Conservation (phyloP, 2,329 filamentous ascomycete species). For the Passalora sequoiae region DNA sequence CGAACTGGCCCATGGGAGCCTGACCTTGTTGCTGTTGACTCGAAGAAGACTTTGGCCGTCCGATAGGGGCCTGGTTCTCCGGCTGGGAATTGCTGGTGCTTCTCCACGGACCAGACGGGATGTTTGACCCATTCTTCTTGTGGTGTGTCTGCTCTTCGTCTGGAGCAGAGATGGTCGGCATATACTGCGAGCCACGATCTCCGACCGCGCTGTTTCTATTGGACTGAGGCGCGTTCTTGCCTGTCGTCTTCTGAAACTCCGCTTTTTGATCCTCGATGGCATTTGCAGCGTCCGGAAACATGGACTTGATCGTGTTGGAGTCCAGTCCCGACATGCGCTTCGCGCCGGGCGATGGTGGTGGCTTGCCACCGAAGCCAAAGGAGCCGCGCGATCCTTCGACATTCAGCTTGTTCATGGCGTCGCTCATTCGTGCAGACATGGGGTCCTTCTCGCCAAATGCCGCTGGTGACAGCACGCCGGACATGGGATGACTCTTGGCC, state of each 20-base stretch:
- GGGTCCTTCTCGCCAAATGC: slow-evolving; percentile 95
- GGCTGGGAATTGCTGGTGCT: slow-evolving; percentile 37
- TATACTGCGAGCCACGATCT: slow-evolving; percentile 63
- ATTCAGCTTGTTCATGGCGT: slow-evolving; percentile 93
- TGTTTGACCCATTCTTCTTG: slow-evolving; percentile 59
- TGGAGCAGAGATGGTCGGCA: slow-evolving; percentile 66
- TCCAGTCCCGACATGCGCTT: slow-evolving; percentile 96
- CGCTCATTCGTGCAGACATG: slow-evolving; percentile 91
- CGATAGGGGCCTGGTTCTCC: slow-evolving; percentile 52
- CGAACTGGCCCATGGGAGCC: slow-evolving; percentile 81
- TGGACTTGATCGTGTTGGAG: slow-evolving; percentile 87
- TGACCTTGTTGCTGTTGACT: slow-evolving; percentile 59
- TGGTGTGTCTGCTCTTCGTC: slow-evolving; percentile 45
- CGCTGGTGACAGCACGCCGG: slow-evolving; percentile 84
- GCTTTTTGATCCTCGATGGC: slow-evolving; percentile 99
- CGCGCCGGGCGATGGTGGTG: slow-evolving; percentile 67
- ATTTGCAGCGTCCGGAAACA: slow-evolving; percentile 97
- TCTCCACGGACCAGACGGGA: slow-evolving; percentile 77
- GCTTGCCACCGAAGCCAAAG: slow-evolving; percentile 59
- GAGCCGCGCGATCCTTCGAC: slow-evolving; percentile 85
- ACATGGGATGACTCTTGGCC: slow-evolving; percentile 97
- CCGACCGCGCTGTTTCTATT: slow-evolving; percentile 88
- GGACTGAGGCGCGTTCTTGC: slow-evolving; percentile 71
- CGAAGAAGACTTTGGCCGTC: slow-evolving; percentile 71
- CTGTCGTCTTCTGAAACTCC: slow-evolving; percentile 92